Evolutionary conservation across 306 rosid species (phyloP).

Genomic region (Prunus campanulata): DNA sequence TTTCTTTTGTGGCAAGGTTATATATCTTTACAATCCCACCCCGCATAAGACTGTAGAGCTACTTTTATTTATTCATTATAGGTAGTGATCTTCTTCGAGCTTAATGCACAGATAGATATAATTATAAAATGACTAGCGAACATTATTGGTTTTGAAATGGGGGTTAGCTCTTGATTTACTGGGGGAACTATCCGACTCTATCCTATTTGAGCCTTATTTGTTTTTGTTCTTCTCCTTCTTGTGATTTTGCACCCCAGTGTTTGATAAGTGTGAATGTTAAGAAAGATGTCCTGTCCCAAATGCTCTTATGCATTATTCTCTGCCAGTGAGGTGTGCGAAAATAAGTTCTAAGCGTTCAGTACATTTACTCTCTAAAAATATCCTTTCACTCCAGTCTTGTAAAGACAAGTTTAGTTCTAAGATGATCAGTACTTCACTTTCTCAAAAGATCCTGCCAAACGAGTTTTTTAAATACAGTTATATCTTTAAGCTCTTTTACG

Average conservation of each 20-base stretch:
- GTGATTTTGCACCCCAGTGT: neutral
- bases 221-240: neutral
- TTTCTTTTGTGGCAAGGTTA: neutral
- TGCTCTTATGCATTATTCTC: neutral
- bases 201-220: neutral
- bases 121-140: neutral
- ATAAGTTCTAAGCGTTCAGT: neutral
- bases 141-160: neutral
- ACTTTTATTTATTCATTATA: no score
- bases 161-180: neutral
- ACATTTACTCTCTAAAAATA: neutral
- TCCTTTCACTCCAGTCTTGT: neutral
- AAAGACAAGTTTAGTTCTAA: neutral
- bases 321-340: neutral
- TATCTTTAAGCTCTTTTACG: neutral
- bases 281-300: neutral
- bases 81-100: neutral
- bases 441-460: neutral
- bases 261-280: neutral
- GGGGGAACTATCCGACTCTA: neutral
- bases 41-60: no score
- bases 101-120: neutral
- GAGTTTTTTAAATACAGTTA: neutral
- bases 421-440: no score
- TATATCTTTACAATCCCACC: neutral